phyloP scores from a whole-genome alignment of 495 filamentous ascomycete species.

The Tuber calosporum region DNA sequence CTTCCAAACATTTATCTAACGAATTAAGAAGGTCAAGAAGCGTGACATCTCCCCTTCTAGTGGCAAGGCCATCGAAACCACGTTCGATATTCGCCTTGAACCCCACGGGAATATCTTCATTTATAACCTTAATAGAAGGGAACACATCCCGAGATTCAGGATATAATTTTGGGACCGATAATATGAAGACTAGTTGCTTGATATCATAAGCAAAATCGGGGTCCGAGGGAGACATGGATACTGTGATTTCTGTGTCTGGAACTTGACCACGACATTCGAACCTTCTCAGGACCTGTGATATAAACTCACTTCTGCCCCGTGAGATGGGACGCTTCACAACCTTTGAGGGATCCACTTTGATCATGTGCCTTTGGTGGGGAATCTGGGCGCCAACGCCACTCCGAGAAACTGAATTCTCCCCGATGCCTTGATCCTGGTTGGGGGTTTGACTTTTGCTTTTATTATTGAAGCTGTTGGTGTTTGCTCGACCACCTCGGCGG shows the following conservation, averaged over 20 bases:
- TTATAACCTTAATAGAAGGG: constrained; percentile 60
- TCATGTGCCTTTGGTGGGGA: background rate
- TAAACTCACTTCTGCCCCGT: background rate
- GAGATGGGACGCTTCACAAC: constrained; percentile 8
- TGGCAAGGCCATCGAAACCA: constrained; percentile 65
- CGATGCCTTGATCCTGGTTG: background rate
- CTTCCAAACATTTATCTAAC: constrained; percentile 68
- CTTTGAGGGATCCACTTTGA: constrained; percentile 6
- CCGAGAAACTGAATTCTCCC: background rate
- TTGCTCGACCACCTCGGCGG: background rate
- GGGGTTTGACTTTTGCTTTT: background rate
- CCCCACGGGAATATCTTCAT: constrained; percentile 69
- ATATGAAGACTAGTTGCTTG: constrained; percentile 59
- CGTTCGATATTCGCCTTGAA: constrained; percentile 74
- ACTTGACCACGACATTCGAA: background rate
- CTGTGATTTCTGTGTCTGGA: constrained; percentile 49
- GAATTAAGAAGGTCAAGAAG: constrained; percentile 62
- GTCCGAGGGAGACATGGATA: constrained; percentile 70
- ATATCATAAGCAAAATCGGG: constrained; percentile 81
- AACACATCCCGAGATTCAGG: constrained; percentile 46
- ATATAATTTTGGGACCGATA: constrained; percentile 62
- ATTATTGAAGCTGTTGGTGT: background rate
- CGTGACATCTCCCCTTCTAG: constrained; percentile 52
- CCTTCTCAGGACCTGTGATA: constrained; percentile 7
- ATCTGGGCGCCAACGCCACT: background rate